Base-by-base conservation (phyloP, 169 alveolate species). In the Plasmodium cynomolgi region DNA sequence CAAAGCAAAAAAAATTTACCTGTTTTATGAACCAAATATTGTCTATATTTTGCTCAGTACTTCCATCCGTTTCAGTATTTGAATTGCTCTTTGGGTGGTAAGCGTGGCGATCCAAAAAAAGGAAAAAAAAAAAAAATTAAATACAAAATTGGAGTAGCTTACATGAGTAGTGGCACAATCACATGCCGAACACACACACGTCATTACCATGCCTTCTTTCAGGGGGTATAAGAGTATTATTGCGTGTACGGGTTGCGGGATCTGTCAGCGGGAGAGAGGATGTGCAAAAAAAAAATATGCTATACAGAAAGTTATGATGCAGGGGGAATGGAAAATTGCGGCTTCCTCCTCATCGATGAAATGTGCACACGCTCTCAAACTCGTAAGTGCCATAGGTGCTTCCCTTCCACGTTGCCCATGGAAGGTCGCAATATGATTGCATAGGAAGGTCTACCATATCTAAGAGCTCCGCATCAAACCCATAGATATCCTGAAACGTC, bases 191-290 rank as follows among this genome's bases (percentile, higher is more conserved):
- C 17, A 41, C n/a, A 47, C 58, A 47, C n/a, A 3, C 5, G n/a
- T 47, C 58, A 47, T 71, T 74, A 54, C 81, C 58, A 39, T 34
- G 39, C 81, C 50, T 33, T 77, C 82, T 47, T 33, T 77, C 56
- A 86, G 1, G n/a, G 93, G 93, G 71, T 86, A 86, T 62, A 86
- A 79, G 33, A 86, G 73, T 39, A 86, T 77, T 31, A 86, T 56
- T 33, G 93, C 93, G 82, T 86, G 93, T 58, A 86, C 84, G 13
- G 93, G 93, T 86, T 77, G 20, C 29, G 86, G 93, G 26, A 79
- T 86, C 93, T 86, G 81, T 39, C 34, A 62, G 13, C 37, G 33
- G 8, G 3, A 7, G 33, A 26, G 75, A 23, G 15, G 11, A 62
- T 20, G 33, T 62, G 75, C 29, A 62, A 4, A 11, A 47, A 47